Percentiles rank a stretch among this genome's conserved stretches.
phyloP scores from a whole-genome alignment of 441 rosid species.

The Flueggea neowawraea region DNA sequence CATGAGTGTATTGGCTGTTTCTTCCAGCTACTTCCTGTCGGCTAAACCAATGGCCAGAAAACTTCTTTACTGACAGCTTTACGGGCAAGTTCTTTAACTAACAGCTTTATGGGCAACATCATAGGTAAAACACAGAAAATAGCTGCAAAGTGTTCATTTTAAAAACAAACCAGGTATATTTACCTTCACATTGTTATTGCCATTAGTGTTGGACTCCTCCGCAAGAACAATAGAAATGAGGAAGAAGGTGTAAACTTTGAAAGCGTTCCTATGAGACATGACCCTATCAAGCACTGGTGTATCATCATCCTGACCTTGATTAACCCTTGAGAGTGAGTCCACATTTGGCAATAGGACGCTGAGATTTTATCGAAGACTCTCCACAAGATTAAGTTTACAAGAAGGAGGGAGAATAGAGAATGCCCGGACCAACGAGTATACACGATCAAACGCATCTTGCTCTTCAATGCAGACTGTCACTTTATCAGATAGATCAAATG shows the following conservation, averaged over 20 bases:
- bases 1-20: constrained; percentile 61
- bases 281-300: constrained; percentile 53
- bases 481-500: constrained; percentile 88
- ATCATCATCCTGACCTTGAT: constrained; percentile 41
- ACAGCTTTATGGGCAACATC: neutral
- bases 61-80: neutral
- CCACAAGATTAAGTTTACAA: constrained; percentile 69
- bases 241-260: constrained; percentile 87
- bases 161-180: neutral
- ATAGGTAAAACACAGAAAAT: neutral
- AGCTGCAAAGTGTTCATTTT: neutral
- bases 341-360: constrained; percentile 96
- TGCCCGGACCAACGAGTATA: constrained; percentile 58
- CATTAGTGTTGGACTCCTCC: constrained; percentile 50
- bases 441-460: constrained; percentile 85
- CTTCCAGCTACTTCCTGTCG: constrained; percentile 56
- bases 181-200: constrained; percentile 61
- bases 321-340: constrained; percentile 66
- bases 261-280: constrained; percentile 78
- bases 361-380: constrained; percentile 86
- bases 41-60: constrained; percentile 43
- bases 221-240: constrained; percentile 57
- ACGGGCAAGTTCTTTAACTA: constrained; percentile 4
- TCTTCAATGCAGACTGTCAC: constrained; percentile 91
- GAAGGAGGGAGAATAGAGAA: constrained; percentile 53